phyloP scores from a whole-genome alignment of 2,329 filamentous ascomycete genomes.

The Penicillium sp. region DNA sequence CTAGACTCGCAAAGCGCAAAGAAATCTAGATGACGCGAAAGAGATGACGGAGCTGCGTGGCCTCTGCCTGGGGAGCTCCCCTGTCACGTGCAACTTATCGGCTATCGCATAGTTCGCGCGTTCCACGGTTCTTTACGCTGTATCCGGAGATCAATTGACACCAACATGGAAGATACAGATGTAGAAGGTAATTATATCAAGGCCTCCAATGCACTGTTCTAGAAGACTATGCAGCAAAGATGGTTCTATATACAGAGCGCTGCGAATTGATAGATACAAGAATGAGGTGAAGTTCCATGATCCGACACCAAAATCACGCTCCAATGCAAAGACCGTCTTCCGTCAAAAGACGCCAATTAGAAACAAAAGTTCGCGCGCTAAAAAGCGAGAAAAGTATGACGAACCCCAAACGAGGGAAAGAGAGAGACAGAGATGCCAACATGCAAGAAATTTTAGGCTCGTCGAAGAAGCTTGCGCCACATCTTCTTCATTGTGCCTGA shows the following conservation, averaged over 20 bases:
- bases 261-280: conserved; percentile 14
- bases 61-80: conserved; percentile 26
- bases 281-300: not conserved
- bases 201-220: not conserved
- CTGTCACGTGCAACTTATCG: conserved; percentile 33
- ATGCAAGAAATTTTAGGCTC: conserved; percentile 12
- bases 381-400: conserved; percentile 2
- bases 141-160: not conserved
- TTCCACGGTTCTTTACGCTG: conserved; percentile 7
- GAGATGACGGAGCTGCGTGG: conserved; percentile 26
- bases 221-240: not conserved
- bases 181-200: not conserved
- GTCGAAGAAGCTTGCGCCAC: conserved; percentile 42
- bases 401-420: not conserved
- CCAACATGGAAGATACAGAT: not conserved
- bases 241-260: conserved; percentile 14
- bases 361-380: conserved; percentile 4
- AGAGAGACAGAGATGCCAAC: not conserved
- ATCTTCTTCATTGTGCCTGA: conserved; percentile 44
- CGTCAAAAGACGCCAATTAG: not conserved
- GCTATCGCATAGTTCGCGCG: conserved; percentile 3
- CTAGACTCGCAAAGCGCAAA: not conserved
- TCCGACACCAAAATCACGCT: conserved; percentile 5
- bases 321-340: not conserved
- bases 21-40: not conserved